Percentiles rank a stretch among this genome's conserved stretches.
These are phyloP conservation scores for Rehmannia glutinosa DNA, from an alignment of 257 asterid species.

Conservation along the genomic window DNA sequence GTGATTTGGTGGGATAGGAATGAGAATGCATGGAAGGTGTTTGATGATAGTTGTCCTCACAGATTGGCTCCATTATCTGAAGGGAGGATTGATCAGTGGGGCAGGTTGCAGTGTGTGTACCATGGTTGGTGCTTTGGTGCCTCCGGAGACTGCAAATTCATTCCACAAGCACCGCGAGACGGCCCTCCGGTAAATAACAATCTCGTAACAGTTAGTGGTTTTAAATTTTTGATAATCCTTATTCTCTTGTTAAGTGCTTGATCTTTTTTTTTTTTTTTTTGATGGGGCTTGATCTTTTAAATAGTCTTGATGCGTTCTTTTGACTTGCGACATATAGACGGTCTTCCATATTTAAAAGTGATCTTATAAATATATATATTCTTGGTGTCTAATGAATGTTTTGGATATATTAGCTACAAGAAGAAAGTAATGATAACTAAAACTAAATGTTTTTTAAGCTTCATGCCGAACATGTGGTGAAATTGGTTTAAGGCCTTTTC, in stretches of 20 bases:
- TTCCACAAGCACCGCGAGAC: conserved; percentile 85
- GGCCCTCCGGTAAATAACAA: conserved; percentile 62
- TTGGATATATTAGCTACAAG: too few relatives aligned
- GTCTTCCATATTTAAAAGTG: too few relatives aligned
- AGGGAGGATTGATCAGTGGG: conserved; percentile 94
- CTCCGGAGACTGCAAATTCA: conserved; percentile 76
- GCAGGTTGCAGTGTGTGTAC: conserved; percentile 88
- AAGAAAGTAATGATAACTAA: too few relatives aligned
- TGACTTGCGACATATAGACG: too few relatives aligned
- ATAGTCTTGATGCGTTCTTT: too few relatives aligned
- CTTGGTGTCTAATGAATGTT: too few relatives aligned
- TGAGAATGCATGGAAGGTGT: conserved; percentile 76
- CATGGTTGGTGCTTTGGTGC: conserved; percentile 92
- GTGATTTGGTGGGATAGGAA: conserved; percentile 85
- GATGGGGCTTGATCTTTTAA: too few relatives aligned
- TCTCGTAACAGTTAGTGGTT: not conserved
- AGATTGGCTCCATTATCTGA: conserved; percentile 81
- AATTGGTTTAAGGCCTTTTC: not conserved
- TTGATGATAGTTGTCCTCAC: conserved; percentile 86
- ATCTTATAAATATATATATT: too few relatives aligned
- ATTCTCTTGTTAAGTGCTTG: not conserved
- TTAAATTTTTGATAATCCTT: not conserved
- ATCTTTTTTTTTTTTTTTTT: not conserved
- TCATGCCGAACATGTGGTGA: not conserved
- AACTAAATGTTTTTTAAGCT: not conserved